A percentile compares a stretch with the other conserved stretches of the same genome.
Conservation (phyloP, 495 filamentous ascomycete genomes). For the Elasticomyces elasticus region DNA sequence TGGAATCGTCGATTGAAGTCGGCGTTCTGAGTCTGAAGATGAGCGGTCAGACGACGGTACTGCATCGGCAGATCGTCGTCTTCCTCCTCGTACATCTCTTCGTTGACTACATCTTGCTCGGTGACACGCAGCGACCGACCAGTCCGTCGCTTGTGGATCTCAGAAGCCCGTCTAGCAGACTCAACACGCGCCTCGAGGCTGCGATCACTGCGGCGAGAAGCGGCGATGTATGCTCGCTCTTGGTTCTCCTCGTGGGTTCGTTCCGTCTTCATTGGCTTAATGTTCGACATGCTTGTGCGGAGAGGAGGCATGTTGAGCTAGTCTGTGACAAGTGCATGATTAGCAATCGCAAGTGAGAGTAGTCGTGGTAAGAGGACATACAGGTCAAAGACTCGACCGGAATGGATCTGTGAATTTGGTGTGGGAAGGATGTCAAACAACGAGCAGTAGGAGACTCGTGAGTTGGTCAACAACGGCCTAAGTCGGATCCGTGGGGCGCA, state of each 20-base stretch:
- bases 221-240: slow-evolving; percentile 90
- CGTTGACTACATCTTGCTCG: slow-evolving; percentile 78
- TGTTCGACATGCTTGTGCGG: slow-evolving; percentile 31
- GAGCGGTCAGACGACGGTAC: slow-evolving; percentile 46
- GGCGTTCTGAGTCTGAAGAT: slow-evolving; percentile 42
- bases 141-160: slow-evolving; percentile 82
- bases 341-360: background rate
- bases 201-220: slow-evolving; percentile 81
- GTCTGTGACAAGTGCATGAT: background rate
- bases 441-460: background rate
- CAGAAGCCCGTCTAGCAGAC: slow-evolving; percentile 77
- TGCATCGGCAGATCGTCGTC: slow-evolving; percentile 52
- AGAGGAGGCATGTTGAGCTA: slow-evolving; percentile 36
- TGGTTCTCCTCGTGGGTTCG: slow-evolving; percentile 83
- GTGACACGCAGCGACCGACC: slow-evolving; percentile 76
- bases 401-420: background rate
- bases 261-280: slow-evolving; percentile 52
- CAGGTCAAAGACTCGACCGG: background rate
- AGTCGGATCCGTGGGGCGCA: too few relatives aligned
- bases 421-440: background rate
- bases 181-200: slow-evolving; percentile 83
- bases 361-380: background rate
- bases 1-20: slow-evolving; percentile 50
- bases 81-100: slow-evolving; percentile 97
- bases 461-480: background rate